A percentile compares a stretch with the other conserved stretches of the same genome.
phyloP scores from a whole-genome alignment of 208 protist genomes.

The Naegleria lovaniensis region DNA sequence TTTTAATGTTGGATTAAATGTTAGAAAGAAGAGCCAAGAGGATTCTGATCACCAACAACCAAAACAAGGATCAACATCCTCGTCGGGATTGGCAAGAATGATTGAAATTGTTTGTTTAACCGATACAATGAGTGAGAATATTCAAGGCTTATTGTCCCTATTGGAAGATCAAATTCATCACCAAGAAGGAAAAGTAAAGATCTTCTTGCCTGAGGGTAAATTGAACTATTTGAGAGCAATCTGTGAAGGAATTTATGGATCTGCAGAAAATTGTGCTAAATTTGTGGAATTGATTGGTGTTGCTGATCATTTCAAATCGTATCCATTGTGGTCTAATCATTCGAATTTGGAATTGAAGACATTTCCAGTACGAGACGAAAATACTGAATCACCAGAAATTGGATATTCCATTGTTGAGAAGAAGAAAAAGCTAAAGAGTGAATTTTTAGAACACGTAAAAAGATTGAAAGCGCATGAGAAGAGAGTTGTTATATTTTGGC shows the following conservation, averaged over 20 bases:
- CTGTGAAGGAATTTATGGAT: not conserved
- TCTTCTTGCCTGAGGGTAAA: not conserved
- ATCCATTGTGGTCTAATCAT: not conserved
- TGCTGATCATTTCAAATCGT: not conserved
- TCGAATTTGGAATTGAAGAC: not conserved
- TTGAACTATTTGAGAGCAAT: not conserved
- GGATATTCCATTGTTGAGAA: not conserved
- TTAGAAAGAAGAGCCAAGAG: no score
- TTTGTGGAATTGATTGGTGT: not conserved
- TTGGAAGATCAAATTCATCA: not conserved
- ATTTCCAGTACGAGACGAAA: not conserved
- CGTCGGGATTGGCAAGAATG: no score
- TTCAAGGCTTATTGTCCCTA: not conserved
- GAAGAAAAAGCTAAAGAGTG: not conserved
- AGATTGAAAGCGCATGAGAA: not conserved
- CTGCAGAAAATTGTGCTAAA: not conserved
- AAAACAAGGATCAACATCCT: no score
- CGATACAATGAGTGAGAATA: not conserved
- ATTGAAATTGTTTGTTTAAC: not conserved
- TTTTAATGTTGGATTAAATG: no score
- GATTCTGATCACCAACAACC: no score
- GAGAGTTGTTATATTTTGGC: no score
- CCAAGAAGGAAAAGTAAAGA: not conserved
- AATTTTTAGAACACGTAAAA: not conserved
- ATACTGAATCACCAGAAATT: not conserved